Evolutionary conservation across 495 filamentous ascomycete species (phyloP).

Genomic region (Penicillium cosmopolitanum): DNA sequence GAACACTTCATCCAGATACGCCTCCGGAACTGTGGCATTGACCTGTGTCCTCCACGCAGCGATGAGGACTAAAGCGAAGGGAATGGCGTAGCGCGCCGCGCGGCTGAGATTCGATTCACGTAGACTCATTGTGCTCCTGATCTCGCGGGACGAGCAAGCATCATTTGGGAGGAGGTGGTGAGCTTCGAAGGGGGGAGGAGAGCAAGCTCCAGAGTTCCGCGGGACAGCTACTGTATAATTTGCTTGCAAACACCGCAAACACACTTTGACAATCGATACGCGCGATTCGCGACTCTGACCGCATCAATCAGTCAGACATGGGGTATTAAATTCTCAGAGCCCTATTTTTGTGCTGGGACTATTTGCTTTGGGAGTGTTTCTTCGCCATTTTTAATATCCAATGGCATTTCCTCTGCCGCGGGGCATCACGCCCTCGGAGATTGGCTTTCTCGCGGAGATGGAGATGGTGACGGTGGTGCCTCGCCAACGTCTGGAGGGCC

Average conservation of each 20-base stretch:
- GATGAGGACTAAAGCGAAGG: conserved; percentile 44
- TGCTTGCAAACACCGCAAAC: conserved; percentile 43
- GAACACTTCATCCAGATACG: conserved; percentile 94
- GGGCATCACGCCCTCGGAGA: conserved; percentile 85
- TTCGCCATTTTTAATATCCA: conserved; percentile 13
- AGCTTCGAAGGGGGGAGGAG: conserved; percentile 8
- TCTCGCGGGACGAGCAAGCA: conserved; percentile 6
- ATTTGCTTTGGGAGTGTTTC: not conserved
- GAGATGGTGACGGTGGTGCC: conserved; percentile 91
- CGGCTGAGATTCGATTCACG: conserved; percentile 42
- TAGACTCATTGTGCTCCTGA: conserved; percentile 38
- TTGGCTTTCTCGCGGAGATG: conserved; percentile 97
- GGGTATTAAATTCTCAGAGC: conserved; percentile 7
- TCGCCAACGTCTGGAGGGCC: conserved; percentile 83
- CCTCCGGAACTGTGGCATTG: conserved; percentile 63
- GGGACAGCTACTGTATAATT: conserved; percentile 9
- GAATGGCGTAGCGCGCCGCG: conserved; percentile 47
- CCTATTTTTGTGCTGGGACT: not conserved
- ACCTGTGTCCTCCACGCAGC: conserved; percentile 45
- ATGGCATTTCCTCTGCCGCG: conserved; percentile 87
- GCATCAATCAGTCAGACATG: conserved; percentile 14
- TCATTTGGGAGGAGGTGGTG: conserved; percentile 6
- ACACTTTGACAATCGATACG: conserved; percentile 21
- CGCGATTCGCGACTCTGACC: conserved; percentile 18
- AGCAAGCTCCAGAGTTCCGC: not conserved